Evolutionary conservation across 495 filamentous ascomycete species (phyloP), one percentile per base, ranked within the genome.

Genomic region (Aspergillus diversus): DNA sequence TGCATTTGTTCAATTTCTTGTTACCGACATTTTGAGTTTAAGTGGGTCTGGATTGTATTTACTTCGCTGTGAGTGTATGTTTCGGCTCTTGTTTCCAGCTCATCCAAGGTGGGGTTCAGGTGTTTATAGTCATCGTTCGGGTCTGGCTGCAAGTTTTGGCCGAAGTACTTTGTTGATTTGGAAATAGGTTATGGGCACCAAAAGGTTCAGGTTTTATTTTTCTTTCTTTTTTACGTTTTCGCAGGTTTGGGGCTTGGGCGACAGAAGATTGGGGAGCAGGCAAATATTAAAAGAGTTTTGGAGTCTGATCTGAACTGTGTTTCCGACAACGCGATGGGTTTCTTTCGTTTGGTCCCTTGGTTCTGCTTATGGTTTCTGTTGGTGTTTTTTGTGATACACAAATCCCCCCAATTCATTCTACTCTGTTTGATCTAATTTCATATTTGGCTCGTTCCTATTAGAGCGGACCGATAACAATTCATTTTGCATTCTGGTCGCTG

Each of bases 231-330:
- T 33, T 56, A 43, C 21, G 21, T 54, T 37, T 15, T 6, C 50
- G 54, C 58, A 5, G 54, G 61, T 67, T 55, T 63, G 60, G 57
- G 63, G 59, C 46, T 59, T 57, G 59, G 67, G 58, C 49, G 55
- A 61, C 53, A 56, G 63, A 61, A 63, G 47, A 58, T 33, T 42
- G 58, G 65, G 69, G 55, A 61, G 69, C 63, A 63, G 66, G 65
- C 61, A 71, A 65, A 71, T 57, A 66, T 70, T 42, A 67, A 70
- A 68, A 66, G 65, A 66, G 65, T 68, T 32, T 58, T 55, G 65
- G 65, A 68, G 66, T 71, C 64, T 66, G 65, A 68, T 66, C 63
- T 70, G 68, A 50, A 49, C 60, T 61, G 52, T 61, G 49, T 60
- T 61, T 70, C 57, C 58, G 47, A 60, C 33, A 54, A 57, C 48